Evolutionary conservation across 2,329 filamentous ascomycete species (phyloP).

Genomic region (Nemania sp.): DNA sequence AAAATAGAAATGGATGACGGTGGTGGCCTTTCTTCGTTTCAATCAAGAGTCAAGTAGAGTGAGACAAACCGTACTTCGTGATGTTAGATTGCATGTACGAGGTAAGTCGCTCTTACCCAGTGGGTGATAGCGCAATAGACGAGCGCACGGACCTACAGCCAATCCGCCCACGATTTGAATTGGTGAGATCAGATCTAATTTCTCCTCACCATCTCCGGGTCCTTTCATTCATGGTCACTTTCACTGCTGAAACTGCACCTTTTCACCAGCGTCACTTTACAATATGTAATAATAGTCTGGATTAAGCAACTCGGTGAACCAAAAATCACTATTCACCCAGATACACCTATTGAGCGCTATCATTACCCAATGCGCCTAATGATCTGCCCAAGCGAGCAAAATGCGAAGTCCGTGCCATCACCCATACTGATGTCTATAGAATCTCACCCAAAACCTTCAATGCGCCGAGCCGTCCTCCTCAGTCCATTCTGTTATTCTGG

Average conservation of each 20-base stretch:
- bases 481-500: constrained; percentile 20
- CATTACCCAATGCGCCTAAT: constrained; percentile 5
- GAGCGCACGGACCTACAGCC: constrained; percentile 13
- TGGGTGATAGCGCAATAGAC: background rate
- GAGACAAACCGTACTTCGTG: too few species aligned
- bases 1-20: too few species aligned
- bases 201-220: background rate
- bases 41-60: too few species aligned
- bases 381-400: background rate
- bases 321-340: constrained; percentile 8
- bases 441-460: constrained; percentile 9
- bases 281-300: background rate
- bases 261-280: too few species aligned
- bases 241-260: background rate
- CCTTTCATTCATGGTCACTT: background rate
- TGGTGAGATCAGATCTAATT: constrained; percentile 8
- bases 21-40: too few species aligned
- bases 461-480: constrained; percentile 37
- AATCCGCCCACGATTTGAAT: background rate
- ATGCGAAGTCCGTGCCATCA: background rate
- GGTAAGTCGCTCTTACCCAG: too few species aligned
- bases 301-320: background rate
- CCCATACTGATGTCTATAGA: constrained; percentile 1
- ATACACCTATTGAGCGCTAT: constrained; percentile 6
- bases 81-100: too few species aligned